Evolutionary conservation across 805 yeast genomes (phyloP).

Genomic region (Starmerella vitae): DNA sequence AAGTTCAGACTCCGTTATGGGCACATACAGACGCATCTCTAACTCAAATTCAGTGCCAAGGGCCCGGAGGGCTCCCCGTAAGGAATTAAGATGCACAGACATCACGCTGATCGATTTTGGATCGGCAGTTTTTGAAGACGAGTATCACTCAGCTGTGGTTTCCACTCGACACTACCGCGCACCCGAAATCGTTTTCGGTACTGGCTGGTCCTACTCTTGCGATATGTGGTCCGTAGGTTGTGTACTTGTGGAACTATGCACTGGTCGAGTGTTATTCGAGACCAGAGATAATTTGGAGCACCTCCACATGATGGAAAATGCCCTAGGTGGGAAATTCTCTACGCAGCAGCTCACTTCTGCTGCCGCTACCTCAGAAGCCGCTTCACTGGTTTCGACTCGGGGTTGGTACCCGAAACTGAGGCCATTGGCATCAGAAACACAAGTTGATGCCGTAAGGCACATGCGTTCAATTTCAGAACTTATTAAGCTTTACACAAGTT

Average conservation of each 20-base stretch:
- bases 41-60: neutral
- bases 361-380: constrained; percentile 15
- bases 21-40: constrained; percentile 9
- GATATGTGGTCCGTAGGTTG: constrained; percentile 97
- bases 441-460: constrained; percentile 9
- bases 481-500: constrained; percentile 11
- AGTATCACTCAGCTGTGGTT: constrained; percentile 81
- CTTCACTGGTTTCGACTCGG: constrained; percentile 11
- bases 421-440: constrained; percentile 13
- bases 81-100: constrained; percentile 58
- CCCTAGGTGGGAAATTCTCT: constrained; percentile 40
- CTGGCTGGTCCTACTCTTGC: constrained; percentile 96
- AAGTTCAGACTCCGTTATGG: constrained; percentile 13
- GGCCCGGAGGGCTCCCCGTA: constrained; percentile 15
- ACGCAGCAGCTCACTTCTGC: constrained; percentile 21
- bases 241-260: constrained; percentile 74
- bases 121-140: constrained; percentile 87
- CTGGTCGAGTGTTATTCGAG: constrained; percentile 88
- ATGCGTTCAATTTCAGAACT: constrained; percentile 15
- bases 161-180: constrained; percentile 95
- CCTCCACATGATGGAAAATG: constrained; percentile 83
- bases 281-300: constrained; percentile 94
- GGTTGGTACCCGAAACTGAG: constrained; percentile 6
- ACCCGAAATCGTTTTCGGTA: constrained; percentile 85
- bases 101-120: constrained; percentile 93